Evolutionary conservation across 768 basidiomycete genomes (phyloP).

Genomic region (Hypholoma fasciculare): DNA sequence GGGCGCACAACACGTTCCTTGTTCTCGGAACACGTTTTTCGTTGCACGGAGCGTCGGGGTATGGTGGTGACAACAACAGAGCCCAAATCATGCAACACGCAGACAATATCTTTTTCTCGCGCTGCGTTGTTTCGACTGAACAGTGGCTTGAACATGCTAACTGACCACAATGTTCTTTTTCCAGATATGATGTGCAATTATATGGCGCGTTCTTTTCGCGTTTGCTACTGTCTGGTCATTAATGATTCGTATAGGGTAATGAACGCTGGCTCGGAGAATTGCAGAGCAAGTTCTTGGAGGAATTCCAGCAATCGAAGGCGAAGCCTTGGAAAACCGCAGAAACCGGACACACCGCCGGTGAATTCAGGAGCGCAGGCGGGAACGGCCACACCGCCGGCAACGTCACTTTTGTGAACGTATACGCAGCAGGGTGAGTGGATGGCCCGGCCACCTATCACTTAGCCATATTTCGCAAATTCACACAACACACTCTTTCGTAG

Average conservation of each 20-base stretch:
- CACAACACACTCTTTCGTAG: constrained; percentile 32
- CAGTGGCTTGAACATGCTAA: constrained; percentile 14
- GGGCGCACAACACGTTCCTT: background rate
- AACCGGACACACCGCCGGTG: constrained; percentile 60
- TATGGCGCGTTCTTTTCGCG: constrained; percentile 42
- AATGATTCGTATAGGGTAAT: constrained; percentile 54
- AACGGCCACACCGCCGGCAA: constrained; percentile 73
- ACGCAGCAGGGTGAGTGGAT: constrained; percentile 72
- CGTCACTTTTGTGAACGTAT: constrained; percentile 76
- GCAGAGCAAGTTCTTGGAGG: constrained; percentile 58
- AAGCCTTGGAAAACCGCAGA: constrained; percentile 57
- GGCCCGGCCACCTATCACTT: background rate
- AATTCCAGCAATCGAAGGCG: constrained; percentile 51
- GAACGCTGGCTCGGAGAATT: constrained; percentile 72
- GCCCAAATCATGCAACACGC: constrained; percentile 6
- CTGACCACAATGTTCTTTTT: constrained; percentile 2
- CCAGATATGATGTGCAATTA: constrained; percentile 88
- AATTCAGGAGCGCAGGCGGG: constrained; percentile 70
- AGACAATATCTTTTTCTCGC: constrained; percentile 3
- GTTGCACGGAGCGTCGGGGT: constrained; percentile 13
- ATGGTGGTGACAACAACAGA: constrained; percentile 7
- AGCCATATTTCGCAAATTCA: constrained; percentile 4
- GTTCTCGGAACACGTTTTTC: constrained; percentile 13
- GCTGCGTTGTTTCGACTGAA: constrained; percentile 2
- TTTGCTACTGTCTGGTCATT: background rate